Evolutionary conservation across 805 yeast genomes (phyloP).

Genomic region (Candida tallmaniae): DNA sequence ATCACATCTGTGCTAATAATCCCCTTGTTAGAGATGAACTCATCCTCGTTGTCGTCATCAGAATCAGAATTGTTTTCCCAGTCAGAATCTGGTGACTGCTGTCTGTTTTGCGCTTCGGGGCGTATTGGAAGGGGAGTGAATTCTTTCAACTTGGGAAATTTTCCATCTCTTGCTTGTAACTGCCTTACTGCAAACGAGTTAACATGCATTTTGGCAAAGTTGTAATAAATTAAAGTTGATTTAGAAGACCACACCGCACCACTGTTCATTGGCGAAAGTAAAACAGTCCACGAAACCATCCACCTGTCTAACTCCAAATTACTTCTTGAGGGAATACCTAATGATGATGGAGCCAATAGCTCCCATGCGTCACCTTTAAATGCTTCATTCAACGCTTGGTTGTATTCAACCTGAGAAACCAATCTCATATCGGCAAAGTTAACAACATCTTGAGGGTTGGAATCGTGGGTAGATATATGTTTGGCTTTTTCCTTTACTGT

Average conservation of each 20-base stretch:
- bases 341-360: constrained; percentile 51
- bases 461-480: constrained; percentile 3
- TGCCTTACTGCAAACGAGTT: constrained; percentile 49
- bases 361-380: constrained; percentile 61
- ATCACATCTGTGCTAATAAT: constrained; percentile 29
- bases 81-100: constrained; percentile 2
- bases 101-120: constrained; percentile 1
- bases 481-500: constrained; percentile 1
- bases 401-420: constrained; percentile 64
- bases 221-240: constrained; percentile 64
- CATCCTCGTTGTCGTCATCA: constrained; percentile 20
- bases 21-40: constrained; percentile 30
- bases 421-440: constrained; percentile 48
- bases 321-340: constrained; percentile 65
- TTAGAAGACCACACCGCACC: constrained; percentile 62
- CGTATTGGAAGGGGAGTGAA: constrained; percentile 1
- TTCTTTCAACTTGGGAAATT: constrained; percentile 32
- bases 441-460: constrained; percentile 7
- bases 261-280: constrained; percentile 55
- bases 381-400: constrained; percentile 56
- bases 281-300: constrained; percentile 79
- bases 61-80: constrained; percentile 15
- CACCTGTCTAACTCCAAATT: constrained; percentile 67
- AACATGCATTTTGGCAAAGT: constrained; percentile 72
- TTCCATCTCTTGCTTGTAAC: constrained; percentile 25